Evolutionary conservation across 2,329 filamentous ascomycete genomes (phyloP), one percentile per base, ranked within the genome.

Genomic region (Aspergillus melleus): DNA sequence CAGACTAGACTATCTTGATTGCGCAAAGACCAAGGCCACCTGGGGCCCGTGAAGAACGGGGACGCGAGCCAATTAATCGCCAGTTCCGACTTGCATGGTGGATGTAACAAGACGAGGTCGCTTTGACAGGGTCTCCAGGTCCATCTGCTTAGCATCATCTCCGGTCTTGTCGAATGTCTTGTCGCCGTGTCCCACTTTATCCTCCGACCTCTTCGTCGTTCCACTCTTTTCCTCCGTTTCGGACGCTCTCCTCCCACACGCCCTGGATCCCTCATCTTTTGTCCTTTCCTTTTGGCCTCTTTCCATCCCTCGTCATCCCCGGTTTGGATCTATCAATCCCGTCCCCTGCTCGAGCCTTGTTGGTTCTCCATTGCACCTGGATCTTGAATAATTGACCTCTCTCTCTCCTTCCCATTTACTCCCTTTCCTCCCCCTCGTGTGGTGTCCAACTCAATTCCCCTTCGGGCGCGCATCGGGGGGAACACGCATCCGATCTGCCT

Each of bases 41-140:
- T 60, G 57, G 60, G 59, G 54, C 52, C 49, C 60, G 42, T 64
- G 59, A 61, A 63, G 57, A 65, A 63, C 61, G 55, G 57, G 44
- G 52, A 42, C 16, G 32, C 19, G 49, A 58, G 52, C 63, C 61
- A 64, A 57, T 62, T 60, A 63, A 22, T 36, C 49, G 52, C 16
- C 56, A 39, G 19, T 12, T 39, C 36, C 32, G 39, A 22, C 29
- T 32, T 46, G 52, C 36, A 49, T 32, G 19, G 56, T 54, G 53
- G 56, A 59, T 60, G 52, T 36, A 36, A 62, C 57, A 52, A 55
- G 50, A 52, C 47, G 24, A 42, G 55, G 55, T 47, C 53, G 50
- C 36, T 52, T 57, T 55, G 58, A 56, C 61, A 59, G 54, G 56
- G 49, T 54, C 50, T 55, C 47, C 49, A 58, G 42, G 26, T 59